phyloP scores from a whole-genome alignment of 352 stramenopile species.

The Globisporangium camurandrum region DNA sequence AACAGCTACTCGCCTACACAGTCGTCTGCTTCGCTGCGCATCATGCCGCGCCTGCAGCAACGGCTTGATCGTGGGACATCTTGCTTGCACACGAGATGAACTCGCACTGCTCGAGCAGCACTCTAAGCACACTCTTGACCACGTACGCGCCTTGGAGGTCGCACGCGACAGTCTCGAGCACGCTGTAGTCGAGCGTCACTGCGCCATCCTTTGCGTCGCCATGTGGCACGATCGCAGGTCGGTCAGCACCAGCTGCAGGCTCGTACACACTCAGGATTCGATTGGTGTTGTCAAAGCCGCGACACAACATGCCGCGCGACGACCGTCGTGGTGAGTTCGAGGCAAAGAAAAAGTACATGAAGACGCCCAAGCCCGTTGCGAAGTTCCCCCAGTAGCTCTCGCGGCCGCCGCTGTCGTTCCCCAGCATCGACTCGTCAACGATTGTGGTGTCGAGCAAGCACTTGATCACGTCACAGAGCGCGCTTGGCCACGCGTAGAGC shows the following conservation, averaged over 20 bases:
- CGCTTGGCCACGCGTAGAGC: conserved; percentile 46
- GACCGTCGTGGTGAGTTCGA: conserved; percentile 33
- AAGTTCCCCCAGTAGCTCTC: conserved; percentile 55
- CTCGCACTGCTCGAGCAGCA: conserved; percentile 5
- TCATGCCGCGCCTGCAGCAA: background rate
- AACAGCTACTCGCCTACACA: no score
- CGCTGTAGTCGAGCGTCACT: conserved; percentile 2
- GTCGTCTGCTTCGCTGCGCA: no score
- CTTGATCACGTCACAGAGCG: conserved; percentile 33
- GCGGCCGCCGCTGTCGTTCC: conserved; percentile 49
- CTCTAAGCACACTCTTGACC: background rate
- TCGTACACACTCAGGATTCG: conserved; percentile 42
- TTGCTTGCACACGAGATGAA: conserved; percentile 9
- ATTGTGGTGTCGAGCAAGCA: conserved; percentile 45
- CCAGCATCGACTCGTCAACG: conserved; percentile 32
- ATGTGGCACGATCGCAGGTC: background rate
- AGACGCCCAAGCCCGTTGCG: conserved; percentile 49
- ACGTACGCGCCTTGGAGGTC: conserved; percentile 8
- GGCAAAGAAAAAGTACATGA: conserved; percentile 58
- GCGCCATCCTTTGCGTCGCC: background rate
- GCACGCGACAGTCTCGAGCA: conserved; percentile 1
- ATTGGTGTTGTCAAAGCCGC: conserved; percentile 71
- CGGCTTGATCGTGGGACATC: background rate
- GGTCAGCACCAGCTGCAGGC: background rate
- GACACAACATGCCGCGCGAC: conserved; percentile 48